phyloP scores from a whole-genome alignment of 2,329 filamentous ascomycete genomes.

The Sporothrix variecibatus region DNA sequence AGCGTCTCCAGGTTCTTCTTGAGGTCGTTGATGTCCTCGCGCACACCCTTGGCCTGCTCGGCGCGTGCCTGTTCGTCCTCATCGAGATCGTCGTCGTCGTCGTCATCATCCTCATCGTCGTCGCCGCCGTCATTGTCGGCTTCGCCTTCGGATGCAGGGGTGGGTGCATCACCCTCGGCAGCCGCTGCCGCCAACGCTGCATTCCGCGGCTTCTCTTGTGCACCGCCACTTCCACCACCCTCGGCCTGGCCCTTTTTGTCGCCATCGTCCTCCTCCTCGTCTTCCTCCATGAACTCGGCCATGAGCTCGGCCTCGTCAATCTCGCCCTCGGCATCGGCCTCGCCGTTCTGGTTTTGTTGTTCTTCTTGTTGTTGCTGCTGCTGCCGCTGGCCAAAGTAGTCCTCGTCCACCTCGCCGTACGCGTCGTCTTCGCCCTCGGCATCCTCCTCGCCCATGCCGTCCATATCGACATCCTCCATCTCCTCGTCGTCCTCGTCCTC shows the following conservation, averaged over 20 bases:
- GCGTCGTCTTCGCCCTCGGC: conserved; percentile 51
- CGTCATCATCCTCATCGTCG: conserved; percentile 55
- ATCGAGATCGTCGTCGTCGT: conserved; percentile 56
- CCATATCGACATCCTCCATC: conserved; percentile 59
- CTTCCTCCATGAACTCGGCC: conserved; percentile 47
- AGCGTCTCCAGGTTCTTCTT: conserved; percentile 52
- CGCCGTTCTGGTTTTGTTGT: background rate
- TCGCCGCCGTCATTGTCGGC: conserved; percentile 47
- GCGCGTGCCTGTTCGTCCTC: conserved; percentile 54
- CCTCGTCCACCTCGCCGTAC: conserved; percentile 61
- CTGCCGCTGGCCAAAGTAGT: conserved; percentile 41
- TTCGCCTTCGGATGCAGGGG: conserved; percentile 45
- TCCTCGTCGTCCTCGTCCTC: conserved; percentile 53
- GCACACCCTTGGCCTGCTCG: conserved; percentile 56
- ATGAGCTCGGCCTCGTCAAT: conserved; percentile 43
- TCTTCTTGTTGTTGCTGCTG: conserved; percentile 31
- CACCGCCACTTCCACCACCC: conserved; percentile 29
- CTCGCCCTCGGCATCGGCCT: conserved; percentile 27
- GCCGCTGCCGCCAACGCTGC: conserved; percentile 49
- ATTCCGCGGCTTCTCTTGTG: conserved; percentile 45
- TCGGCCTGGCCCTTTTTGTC: conserved; percentile 45
- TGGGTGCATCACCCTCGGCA: conserved; percentile 44
- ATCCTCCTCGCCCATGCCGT: conserved; percentile 54
- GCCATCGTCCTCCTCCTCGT: conserved; percentile 47
- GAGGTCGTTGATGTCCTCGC: conserved; percentile 53